Percentiles rank a stretch among this genome's conserved stretches.
Conservation (phyloP, 2,329 filamentous ascomycete species). For the Colletotrichum salicis region DNA sequence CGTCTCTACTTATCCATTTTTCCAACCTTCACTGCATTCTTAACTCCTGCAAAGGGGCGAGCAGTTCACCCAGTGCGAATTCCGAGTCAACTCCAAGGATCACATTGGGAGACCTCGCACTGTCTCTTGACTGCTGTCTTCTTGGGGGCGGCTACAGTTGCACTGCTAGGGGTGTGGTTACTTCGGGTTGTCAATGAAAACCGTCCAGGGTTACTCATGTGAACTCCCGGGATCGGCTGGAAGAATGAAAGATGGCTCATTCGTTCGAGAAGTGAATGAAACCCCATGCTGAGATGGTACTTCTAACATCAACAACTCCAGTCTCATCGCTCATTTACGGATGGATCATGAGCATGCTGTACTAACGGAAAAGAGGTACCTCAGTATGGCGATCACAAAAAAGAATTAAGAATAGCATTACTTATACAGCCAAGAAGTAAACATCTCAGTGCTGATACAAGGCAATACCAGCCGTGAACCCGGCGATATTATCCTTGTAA, state of each 20-base stretch:
- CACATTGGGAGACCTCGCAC: no score
- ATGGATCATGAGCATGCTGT: background rate
- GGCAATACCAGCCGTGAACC: slow-evolving; percentile 51
- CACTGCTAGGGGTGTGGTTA: no score
- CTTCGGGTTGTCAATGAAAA: no score
- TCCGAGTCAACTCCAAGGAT: no score
- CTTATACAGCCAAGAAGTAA: background rate
- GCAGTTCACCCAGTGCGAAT: background rate
- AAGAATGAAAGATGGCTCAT: no score
- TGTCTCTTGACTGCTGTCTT: no score
- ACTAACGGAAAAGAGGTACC: background rate
- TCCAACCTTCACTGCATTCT: background rate
- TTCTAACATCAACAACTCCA: background rate
- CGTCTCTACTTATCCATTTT: background rate
- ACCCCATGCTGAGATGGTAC: no score
- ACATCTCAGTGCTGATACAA: slow-evolving; percentile 41
- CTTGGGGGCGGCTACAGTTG: no score
- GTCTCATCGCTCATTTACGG: background rate
- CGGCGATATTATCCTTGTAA: slow-evolving; percentile 51
- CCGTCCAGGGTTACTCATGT: no score
- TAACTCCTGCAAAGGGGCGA: background rate
- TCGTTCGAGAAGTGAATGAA: no score
- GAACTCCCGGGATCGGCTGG: no score
- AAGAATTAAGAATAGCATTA: background rate
- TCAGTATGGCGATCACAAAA: background rate